Percentiles rank a stretch among this genome's conserved stretches.
These are phyloP conservation scores for Ciborinia camelliae DNA, from an alignment of 2,329 filamentous ascomycete species.

Conservation along the genomic window DNA sequence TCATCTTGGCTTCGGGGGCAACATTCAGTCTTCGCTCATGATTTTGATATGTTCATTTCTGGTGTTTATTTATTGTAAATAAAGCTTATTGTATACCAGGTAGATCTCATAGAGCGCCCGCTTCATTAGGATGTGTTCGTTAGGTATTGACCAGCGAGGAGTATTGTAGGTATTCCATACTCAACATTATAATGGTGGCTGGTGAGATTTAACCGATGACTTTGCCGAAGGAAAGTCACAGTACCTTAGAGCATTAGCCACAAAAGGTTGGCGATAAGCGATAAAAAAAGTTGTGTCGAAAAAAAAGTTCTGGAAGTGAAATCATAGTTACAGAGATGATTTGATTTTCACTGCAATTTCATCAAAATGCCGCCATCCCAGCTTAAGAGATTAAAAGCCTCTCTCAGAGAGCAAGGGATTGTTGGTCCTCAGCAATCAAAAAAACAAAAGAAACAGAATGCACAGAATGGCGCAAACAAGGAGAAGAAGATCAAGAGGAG, in stretches of 20 bases:
- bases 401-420: constrained; percentile 83
- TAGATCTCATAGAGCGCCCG: not conserved
- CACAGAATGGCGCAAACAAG: constrained; percentile 60
- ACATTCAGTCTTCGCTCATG: not conserved
- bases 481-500: constrained; percentile 75
- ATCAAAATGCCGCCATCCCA: constrained; percentile 85
- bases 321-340: not conserved
- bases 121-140: not conserved
- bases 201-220: not conserved
- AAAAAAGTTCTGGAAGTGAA: constrained; percentile 8
- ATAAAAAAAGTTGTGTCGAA: constrained; percentile 9
- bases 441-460: constrained; percentile 79
- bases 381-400: constrained; percentile 91
- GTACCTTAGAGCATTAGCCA: not conserved
- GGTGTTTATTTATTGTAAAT: not conserved
- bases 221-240: not conserved
- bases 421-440: constrained; percentile 91
- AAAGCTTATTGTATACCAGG: not conserved
- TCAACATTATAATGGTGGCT: too few relatives aligned
- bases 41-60: not conserved
- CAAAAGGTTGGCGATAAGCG: constrained; percentile 7
- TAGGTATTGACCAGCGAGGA: too few relatives aligned
- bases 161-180: too few relatives aligned
- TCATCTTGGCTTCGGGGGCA: not conserved
- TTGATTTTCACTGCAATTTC: not conserved